Percentiles rank a stretch among this genome's conserved stretches.
Evolutionary conservation across 345 rosid genomes (phyloP).

Genomic region (Rhizophora mangle): DNA sequence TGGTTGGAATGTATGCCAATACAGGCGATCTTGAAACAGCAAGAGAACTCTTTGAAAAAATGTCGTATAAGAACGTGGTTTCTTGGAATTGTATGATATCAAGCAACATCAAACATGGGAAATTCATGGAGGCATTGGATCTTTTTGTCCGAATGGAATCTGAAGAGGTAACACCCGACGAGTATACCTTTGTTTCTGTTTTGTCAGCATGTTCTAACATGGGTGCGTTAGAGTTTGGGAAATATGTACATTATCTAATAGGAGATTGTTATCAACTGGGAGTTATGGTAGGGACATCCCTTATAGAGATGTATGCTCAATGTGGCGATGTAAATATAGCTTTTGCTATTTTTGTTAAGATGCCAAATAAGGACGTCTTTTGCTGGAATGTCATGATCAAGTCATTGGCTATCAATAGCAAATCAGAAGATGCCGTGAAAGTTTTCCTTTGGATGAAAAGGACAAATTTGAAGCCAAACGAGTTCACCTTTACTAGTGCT

Average conservation of each 20-base stretch:
- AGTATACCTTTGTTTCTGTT: constrained; percentile 30
- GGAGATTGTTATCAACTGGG: constrained; percentile 4
- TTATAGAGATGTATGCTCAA: constrained; percentile 36
- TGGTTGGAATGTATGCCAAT: constrained; percentile 34
- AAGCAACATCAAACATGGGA: constrained; percentile 18
- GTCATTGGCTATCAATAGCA: constrained; percentile 34
- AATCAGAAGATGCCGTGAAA: constrained; percentile 25
- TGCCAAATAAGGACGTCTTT: constrained; percentile 25
- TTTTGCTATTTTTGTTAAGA: constrained; percentile 21
- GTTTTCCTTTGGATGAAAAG: constrained; percentile 29
- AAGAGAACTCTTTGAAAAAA: constrained; percentile 15
- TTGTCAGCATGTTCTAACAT: constrained; percentile 41
- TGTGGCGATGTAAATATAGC: constrained; percentile 31
- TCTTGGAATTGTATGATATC: constrained; percentile 42
- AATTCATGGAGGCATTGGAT: constrained; percentile 24
- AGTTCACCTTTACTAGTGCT: constrained; percentile 35
- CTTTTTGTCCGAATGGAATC: constrained; percentile 30
- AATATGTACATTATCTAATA: constrained; percentile 15
- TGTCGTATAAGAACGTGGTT: constrained; percentile 36
- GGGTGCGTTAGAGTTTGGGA: constrained; percentile 36
- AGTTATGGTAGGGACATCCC: constrained; percentile 25
- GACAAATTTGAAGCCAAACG: constrained; percentile 25
- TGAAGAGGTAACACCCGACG: constrained; percentile 27
- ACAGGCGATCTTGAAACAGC: constrained; percentile 22
- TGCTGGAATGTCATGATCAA: constrained; percentile 38